Percentiles rank a stretch among this genome's conserved stretches.
phyloP scores from a whole-genome alignment of 257 asterid species.

The Petrea volubilis region DNA sequence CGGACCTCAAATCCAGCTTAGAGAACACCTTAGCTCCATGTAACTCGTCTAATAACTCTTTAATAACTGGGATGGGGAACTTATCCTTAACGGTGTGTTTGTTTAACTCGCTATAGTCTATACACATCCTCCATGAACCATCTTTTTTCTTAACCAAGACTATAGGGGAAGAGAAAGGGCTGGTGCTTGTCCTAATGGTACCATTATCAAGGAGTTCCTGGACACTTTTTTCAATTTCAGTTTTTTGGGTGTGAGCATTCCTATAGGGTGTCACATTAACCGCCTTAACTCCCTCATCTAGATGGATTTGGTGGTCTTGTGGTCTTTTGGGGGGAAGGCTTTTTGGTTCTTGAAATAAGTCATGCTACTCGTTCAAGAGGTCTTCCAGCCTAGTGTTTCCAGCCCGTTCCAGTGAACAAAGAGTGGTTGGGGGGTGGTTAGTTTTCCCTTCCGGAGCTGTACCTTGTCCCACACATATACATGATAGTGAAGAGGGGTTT shows the following conservation, averaged over 20 bases:
- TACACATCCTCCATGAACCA: background rate
- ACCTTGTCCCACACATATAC: background rate
- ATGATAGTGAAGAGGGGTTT: background rate
- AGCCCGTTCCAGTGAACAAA: too few relatives aligned
- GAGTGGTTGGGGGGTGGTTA: too few relatives aligned
- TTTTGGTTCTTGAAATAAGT: background rate
- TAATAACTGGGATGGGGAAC: too few relatives aligned
- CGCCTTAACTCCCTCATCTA: background rate
- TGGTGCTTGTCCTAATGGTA: background rate
- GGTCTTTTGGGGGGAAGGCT: background rate
- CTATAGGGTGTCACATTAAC: background rate
- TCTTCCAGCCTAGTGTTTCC: too few relatives aligned
- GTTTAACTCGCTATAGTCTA: background rate
- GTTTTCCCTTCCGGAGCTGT: too few relatives aligned
- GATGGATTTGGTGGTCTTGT: background rate
- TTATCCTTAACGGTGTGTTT: background rate
- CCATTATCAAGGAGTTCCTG: background rate
- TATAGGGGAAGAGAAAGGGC: background rate
- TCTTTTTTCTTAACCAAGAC: slow-evolving; percentile 1
- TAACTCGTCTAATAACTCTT: background rate
- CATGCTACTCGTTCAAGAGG: too few relatives aligned
- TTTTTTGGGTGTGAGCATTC: background rate
- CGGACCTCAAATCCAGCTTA: background rate
- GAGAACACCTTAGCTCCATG: background rate
- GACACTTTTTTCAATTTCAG: background rate